Evolutionary conservation across 139 green algal species (phyloP), one percentile per base, ranked within the genome.

Genomic region (Coelastrella sp.): DNA sequence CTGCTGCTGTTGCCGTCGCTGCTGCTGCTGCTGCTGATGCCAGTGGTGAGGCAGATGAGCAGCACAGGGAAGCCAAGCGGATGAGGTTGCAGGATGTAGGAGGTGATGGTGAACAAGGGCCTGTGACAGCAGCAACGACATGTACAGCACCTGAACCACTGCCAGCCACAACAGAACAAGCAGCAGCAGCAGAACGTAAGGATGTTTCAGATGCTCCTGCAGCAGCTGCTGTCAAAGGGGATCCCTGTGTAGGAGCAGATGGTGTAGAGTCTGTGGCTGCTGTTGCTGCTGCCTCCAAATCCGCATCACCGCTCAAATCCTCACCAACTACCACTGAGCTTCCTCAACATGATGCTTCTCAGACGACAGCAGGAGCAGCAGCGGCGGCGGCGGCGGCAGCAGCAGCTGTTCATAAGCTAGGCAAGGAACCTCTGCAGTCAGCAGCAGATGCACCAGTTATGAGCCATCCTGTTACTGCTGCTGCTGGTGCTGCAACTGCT

Each of bases 171-270:
- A 30, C 57, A 30, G 15, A 15, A 66, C 21, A 15, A 66, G 57
- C 57, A 66, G 57, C 23, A 66, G 57, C 57, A 66, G 57, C 57
- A 66, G 57, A n/a, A n/a, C n/a, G n/a, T n/a, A n/a, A n/a, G n/a
- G n/a, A n/a, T n/a, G n/a, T 30, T 1, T 66, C 30, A 40, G n/a
- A 41, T 27, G 62, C 30, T 41, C 7, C 7, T 32, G 53, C 53
- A 63, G 60, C 60, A 41, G 62, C 62, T 41, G 62, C 62, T 41
- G 57, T 40, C n/a, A 30, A 6, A 40, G 62, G 2, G 8, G 40
- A 30, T 41, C 7, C 27, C 62, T 17, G 27, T 69, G 62, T 30
- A 69, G 62, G 27, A 21, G 62, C 19, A 21, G 62, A 8, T 23
- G 6, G 30, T 38, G 62, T 17, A 23, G 6, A 19, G 30, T 30